A percentile compares a stretch with the other conserved stretches of the same genome.
Conservation (phyloP, 1,284 basidiomycete species). For the Marasmius fiardii region DNA sequence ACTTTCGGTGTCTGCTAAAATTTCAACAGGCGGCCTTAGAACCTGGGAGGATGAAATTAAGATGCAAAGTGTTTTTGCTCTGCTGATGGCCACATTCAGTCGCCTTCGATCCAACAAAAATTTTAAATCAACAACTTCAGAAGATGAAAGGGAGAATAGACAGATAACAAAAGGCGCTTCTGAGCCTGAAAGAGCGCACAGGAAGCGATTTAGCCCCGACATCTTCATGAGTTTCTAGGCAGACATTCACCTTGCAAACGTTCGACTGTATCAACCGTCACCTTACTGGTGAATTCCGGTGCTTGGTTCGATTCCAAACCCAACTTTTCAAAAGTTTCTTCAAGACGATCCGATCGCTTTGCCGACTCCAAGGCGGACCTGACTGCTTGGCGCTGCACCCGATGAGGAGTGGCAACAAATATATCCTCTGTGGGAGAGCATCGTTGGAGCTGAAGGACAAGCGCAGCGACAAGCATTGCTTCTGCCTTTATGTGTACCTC, state of each 20-base stretch:
- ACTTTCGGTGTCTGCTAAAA: slow-evolving; percentile 37
- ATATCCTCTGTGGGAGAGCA: slow-evolving; percentile 40
- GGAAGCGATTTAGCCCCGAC: not conserved
- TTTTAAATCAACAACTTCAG: slow-evolving; percentile 31
- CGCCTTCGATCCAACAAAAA: slow-evolving; percentile 44
- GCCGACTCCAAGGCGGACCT: slow-evolving; percentile 30
- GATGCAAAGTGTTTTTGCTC: slow-evolving; percentile 46
- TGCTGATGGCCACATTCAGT: slow-evolving; percentile 48
- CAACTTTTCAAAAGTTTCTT: slow-evolving; percentile 17
- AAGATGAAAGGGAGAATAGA: slow-evolving; percentile 41
- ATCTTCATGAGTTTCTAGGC: not conserved
- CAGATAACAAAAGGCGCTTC: slow-evolving; percentile 50
- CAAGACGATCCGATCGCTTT: slow-evolving; percentile 10
- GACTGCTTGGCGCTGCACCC: slow-evolving; percentile 45
- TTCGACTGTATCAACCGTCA: slow-evolving; percentile 47
- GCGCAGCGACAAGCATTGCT: slow-evolving; percentile 40
- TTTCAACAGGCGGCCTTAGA: slow-evolving; percentile 36
- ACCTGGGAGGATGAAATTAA: slow-evolving; percentile 40
- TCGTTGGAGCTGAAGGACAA: slow-evolving; percentile 33
- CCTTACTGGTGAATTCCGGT: slow-evolving; percentile 13
- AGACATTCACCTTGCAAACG: slow-evolving; percentile 37
- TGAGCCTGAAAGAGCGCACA: slow-evolving; percentile 35
- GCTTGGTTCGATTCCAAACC: slow-evolving; percentile 10
- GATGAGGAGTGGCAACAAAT: slow-evolving; percentile 47
- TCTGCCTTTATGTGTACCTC: slow-evolving; percentile 43